phyloP scores from a whole-genome alignment of 1,284 basidiomycete species.

The Rhodotorula mucilaginosa region DNA sequence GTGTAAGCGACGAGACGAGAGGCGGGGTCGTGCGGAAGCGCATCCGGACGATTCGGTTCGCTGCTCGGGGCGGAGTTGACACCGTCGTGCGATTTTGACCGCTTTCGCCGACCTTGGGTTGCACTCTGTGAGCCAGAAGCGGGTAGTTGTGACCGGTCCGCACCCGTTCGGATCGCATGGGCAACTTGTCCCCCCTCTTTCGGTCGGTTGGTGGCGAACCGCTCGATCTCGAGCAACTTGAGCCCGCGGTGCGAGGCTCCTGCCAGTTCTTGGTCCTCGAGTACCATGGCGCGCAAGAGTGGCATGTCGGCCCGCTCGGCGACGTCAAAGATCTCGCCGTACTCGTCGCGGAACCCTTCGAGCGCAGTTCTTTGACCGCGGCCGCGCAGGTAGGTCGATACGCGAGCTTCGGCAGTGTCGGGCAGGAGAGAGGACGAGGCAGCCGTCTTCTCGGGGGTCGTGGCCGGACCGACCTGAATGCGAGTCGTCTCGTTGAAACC shows the following conservation, averaged over 20 bases:
- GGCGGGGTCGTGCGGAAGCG: too few relatives aligned
- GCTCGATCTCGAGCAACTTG: neutral
- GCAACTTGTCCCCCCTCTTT: neutral
- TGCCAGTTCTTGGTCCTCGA: constrained; percentile 10
- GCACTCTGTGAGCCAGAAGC: too few relatives aligned
- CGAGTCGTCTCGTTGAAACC: fast-evolving
- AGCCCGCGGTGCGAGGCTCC: neutral
- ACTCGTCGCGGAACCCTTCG: constrained; percentile 8
- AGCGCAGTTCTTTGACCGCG: constrained; percentile 9
- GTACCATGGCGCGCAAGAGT: constrained; percentile 19
- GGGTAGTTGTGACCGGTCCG: too few relatives aligned
- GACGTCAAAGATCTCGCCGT: constrained; percentile 7
- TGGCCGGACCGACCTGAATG: neutral
- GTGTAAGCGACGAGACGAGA: neutral
- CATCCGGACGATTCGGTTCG: neutral
- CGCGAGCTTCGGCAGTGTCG: neutral
- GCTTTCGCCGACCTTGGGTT: neutral
- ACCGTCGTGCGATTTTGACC: too few relatives aligned
- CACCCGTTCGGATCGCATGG: neutral
- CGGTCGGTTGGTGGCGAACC: neutral
- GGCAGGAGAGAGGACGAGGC: neutral
- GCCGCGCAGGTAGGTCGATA: constrained; percentile 8
- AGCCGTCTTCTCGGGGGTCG: too few relatives aligned
- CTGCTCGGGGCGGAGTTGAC: neutral
- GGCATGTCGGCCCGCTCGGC: constrained; percentile 11